Conservation (phyloP, 345 rosid species). For the Eucalyptus fibrosa region DNA sequence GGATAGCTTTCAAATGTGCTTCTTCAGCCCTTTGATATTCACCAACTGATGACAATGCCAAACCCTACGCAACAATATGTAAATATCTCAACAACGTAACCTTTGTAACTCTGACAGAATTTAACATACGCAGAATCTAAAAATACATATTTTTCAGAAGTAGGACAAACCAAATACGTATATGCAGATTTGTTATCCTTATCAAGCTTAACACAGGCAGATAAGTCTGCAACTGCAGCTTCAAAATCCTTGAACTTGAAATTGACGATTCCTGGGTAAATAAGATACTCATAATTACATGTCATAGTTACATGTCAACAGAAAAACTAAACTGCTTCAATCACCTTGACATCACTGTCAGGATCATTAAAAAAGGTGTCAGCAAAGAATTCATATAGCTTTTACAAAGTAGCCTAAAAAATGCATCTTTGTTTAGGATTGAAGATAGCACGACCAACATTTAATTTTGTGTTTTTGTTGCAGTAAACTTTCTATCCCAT, state of each 20-base stretch:
- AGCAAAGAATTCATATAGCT: not conserved
- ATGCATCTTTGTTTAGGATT: not conserved
- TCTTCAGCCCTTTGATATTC: conserved; percentile 78
- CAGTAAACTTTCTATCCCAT: not conserved
- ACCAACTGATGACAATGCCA: conserved; percentile 66
- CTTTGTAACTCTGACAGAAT: not conserved
- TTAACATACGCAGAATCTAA: not conserved
- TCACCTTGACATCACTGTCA: not conserved
- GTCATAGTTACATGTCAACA: not conserved
- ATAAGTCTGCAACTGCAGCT: conserved; percentile 80
- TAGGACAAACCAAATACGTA: conserved; percentile 64
- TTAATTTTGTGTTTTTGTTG: not conserved
- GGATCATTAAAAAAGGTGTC: not conserved
- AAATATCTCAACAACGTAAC: not conserved
- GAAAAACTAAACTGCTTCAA: not conserved
- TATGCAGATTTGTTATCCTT: conserved; percentile 82
- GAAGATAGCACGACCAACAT: not conserved
- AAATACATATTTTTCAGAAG: not conserved
- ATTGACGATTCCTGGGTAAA: conserved; percentile 73
- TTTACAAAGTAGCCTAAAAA: not conserved
- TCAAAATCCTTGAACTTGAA: conserved; percentile 84
- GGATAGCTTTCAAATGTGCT: conserved; percentile 73
- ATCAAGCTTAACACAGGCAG: conserved; percentile 76
- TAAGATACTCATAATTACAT: not conserved
- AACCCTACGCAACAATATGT: conserved; percentile 38